A percentile compares a stretch with the other conserved stretches of the same genome.
Evolutionary conservation across 306 rosid species (phyloP).

Genomic region (Rosa persica): DNA sequence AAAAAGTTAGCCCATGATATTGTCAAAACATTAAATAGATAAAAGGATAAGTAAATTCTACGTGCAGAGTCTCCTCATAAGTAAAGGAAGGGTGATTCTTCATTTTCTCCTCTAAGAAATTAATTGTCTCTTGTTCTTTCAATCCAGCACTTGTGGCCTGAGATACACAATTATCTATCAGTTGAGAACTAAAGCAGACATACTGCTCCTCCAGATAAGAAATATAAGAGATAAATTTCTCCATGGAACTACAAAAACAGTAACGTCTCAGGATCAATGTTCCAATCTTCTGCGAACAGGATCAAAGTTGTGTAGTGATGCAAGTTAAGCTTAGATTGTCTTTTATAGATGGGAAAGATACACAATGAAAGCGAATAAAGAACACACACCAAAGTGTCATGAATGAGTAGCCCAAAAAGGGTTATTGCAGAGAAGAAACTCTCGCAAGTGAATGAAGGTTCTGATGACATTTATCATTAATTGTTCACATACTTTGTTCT

Average conservation of each 20-base stretch:
- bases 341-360: neutral
- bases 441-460: neutral
- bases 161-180: constrained; percentile 19
- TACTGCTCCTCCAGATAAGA: neutral
- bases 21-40: constrained; percentile 1
- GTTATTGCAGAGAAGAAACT: neutral
- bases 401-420: neutral
- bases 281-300: neutral
- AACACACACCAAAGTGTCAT: neutral
- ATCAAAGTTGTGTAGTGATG: neutral
- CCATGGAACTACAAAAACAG: neutral
- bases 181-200: neutral
- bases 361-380: neutral
- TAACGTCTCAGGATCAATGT: neutral
- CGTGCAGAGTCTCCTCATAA: constrained; percentile 97
- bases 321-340: neutral
- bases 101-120: constrained; percentile 99
- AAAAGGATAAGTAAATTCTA: constrained; percentile 20
- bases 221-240: neutral
- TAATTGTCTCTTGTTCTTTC: constrained; percentile 97
- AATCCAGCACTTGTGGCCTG: constrained; percentile 98
- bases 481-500: neutral
- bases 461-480: neutral
- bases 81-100: constrained; percentile 92
- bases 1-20: neutral